Conservation (phyloP, 768 basidiomycete genomes). For the Termitomyces sp. region DNA sequence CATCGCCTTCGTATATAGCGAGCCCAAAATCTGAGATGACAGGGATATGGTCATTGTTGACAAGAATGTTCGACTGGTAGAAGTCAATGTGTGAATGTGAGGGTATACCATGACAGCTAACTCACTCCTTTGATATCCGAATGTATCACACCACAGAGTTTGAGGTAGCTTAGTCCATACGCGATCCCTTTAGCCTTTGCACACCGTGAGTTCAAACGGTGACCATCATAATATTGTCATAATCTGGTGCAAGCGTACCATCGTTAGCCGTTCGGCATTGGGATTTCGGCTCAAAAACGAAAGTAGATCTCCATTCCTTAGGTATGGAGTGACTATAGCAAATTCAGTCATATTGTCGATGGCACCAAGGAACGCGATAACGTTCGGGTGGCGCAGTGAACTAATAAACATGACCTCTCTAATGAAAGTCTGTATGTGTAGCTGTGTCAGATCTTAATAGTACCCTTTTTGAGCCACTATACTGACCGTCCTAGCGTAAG, state of each 20-base stretch:
- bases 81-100: not conserved
- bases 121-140: constrained; percentile 14
- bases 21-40: constrained; percentile 14
- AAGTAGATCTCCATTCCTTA: constrained; percentile 6
- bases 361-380: constrained; percentile 2
- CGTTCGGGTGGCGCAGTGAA: constrained; percentile 3
- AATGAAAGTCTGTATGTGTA: not conserved
- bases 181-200: constrained; percentile 6
- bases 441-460: not conserved
- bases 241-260: constrained; percentile 1
- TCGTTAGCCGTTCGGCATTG: not conserved
- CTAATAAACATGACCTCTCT: constrained; percentile 9
- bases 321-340: constrained; percentile 4
- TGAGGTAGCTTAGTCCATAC: constrained; percentile 8
- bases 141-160: constrained; percentile 6
- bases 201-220: not conserved
- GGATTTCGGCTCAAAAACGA: constrained; percentile 1
- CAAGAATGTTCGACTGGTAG: constrained; percentile 7
- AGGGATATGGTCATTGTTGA: constrained; percentile 1
- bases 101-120: not conserved
- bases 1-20: not conserved
- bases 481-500: not conserved
- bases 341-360: not conserved
- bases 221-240: too few relatives aligned
- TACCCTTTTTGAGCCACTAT: too few relatives aligned